Conservation (phyloP, 2,329 filamentous ascomycete species). For the Sporothrix globosa region DNA sequence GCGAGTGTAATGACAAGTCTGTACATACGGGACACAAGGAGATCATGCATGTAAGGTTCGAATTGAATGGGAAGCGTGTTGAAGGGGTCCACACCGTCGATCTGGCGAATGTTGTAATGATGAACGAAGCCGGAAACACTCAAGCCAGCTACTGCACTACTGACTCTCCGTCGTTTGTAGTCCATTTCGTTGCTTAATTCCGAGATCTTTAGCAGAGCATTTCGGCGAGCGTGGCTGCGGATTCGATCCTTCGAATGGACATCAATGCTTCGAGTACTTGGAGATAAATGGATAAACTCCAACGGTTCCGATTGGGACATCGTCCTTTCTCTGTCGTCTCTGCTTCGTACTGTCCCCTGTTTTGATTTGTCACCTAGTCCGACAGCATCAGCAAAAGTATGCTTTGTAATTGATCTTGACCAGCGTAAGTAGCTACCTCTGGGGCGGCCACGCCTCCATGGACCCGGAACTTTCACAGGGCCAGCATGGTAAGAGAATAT, state of each 20-base stretch:
- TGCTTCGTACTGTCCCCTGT: background rate
- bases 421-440: background rate
- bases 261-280: background rate
- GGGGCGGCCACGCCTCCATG: slow-evolving; percentile 30
- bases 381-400: background rate
- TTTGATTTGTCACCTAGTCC: background rate
- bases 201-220: too few species aligned
- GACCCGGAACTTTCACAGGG: slow-evolving; percentile 28
- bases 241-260: background rate
- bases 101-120: slow-evolving; percentile 27
- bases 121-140: slow-evolving; percentile 9
- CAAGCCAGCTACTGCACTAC: too few species aligned
- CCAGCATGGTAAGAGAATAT: slow-evolving; percentile 24
- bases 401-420: background rate
- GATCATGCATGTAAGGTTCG: slow-evolving; percentile 31
- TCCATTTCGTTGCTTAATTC: too few species aligned
- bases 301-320: background rate
- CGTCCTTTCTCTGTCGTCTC: background rate
- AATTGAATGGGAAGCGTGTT: slow-evolving; percentile 11
- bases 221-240: slow-evolving; percentile 26
- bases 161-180: too few species aligned
- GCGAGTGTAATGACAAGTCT: too few species aligned
- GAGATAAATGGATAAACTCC: slow-evolving; percentile 28
- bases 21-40: slow-evolving; percentile 27
- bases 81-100: slow-evolving; percentile 31